Conservation (phyloP, 2,329 filamentous ascomycete genomes). For the Paraconiothyrium sp. region DNA sequence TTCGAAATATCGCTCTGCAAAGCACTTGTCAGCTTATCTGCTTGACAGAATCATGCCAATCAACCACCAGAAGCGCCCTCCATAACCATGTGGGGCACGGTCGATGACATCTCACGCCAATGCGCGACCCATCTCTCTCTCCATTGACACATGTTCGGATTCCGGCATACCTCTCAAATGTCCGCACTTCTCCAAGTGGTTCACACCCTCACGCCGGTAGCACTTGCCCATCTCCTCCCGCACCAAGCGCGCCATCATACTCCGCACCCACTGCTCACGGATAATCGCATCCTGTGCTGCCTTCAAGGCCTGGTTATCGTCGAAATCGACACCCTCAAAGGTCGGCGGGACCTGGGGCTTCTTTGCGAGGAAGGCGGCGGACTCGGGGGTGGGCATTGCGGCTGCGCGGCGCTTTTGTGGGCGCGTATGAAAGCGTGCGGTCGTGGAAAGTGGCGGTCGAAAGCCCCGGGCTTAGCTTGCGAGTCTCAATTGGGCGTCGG, state of each 20-base stretch:
- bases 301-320: slow-evolving; percentile 82
- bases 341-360: slow-evolving; percentile 84
- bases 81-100: not conserved
- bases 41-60: not conserved
- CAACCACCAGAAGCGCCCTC: not conserved
- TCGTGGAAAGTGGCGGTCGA: slow-evolving; percentile 4
- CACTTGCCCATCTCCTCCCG: slow-evolving; percentile 86
- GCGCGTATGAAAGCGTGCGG: slow-evolving; percentile 2
- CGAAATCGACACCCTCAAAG: slow-evolving; percentile 87
- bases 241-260: slow-evolving; percentile 87
- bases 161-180: slow-evolving; percentile 75
- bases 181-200: slow-evolving; percentile 89
- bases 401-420: slow-evolving; percentile 20
- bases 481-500: slow-evolving; percentile 20
- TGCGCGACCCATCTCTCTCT: not conserved
- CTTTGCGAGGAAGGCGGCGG: slow-evolving; percentile 80
- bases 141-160: not conserved
- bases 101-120: not conserved
- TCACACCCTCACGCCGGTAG: slow-evolving; percentile 84
- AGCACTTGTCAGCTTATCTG: slow-evolving; percentile 30
- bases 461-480: slow-evolving; percentile 9
- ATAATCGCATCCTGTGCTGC: slow-evolving; percentile 83
- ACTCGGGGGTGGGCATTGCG: slow-evolving; percentile 84
- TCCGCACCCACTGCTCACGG: slow-evolving; percentile 86
- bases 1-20: slow-evolving; percentile 78